phyloP scores from a whole-genome alignment of 1,284 basidiomycete species.

The Ceratobasidium sp. region DNA sequence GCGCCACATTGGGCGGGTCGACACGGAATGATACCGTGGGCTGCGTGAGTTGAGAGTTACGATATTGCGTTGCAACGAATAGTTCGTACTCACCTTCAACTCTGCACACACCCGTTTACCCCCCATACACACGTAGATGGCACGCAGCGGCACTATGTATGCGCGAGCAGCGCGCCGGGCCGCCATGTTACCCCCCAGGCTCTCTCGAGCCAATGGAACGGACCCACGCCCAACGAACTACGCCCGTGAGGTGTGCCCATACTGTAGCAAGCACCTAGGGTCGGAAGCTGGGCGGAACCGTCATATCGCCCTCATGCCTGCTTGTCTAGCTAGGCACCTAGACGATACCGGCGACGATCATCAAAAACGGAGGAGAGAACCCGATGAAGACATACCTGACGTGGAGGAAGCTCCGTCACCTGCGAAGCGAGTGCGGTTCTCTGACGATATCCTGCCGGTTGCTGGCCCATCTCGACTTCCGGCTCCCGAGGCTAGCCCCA shows the following conservation, averaged over 20 bases:
- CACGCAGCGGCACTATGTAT: background rate
- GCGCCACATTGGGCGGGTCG: background rate
- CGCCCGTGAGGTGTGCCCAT: background rate
- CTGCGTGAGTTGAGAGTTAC: too few relatives aligned
- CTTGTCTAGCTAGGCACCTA: background rate
- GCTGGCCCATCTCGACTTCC: background rate
- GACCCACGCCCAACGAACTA: background rate
- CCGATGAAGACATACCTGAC: background rate
- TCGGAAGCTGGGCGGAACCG: background rate
- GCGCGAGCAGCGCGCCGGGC: background rate
- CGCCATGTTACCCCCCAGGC: background rate
- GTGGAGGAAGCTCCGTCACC: background rate
- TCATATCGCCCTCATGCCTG: background rate
- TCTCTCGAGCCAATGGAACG: constrained; percentile 3
- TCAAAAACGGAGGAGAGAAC: background rate
- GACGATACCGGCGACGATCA: too few relatives aligned
- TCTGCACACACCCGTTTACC: too few relatives aligned
- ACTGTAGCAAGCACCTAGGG: background rate
- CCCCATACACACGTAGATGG: background rate
- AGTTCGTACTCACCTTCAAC: too few relatives aligned
- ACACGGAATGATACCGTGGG: too few relatives aligned
- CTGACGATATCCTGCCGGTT: background rate
- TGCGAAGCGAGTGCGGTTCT: background rate
- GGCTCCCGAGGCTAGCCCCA: background rate
- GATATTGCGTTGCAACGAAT: too few relatives aligned